Percentiles rank a stretch among this genome's conserved stretches.
Conservation (phyloP, 2,329 filamentous ascomycete genomes). For the Penicillium sp. region DNA sequence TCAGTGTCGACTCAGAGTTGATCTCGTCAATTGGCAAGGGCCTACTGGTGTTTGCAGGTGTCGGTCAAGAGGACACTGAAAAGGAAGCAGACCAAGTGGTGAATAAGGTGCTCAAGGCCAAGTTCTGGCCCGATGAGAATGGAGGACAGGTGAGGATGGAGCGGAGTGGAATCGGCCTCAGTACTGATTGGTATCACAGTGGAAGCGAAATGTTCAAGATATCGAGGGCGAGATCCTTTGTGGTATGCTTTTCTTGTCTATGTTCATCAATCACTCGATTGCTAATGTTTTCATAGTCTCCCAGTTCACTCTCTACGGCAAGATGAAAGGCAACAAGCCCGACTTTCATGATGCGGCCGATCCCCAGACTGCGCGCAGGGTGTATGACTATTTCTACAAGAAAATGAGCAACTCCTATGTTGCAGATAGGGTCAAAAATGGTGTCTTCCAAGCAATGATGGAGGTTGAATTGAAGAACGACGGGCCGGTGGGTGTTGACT, state of each 20-base stretch:
- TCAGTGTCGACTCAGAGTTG: constrained; percentile 85
- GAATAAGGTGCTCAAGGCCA: constrained; percentile 80
- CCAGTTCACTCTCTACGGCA: constrained; percentile 90
- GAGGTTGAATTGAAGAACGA: constrained; percentile 91
- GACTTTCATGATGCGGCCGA: constrained; percentile 87
- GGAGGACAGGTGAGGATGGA: constrained; percentile 56
- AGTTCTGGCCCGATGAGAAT: constrained; percentile 79
- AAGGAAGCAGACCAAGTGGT: constrained; percentile 83
- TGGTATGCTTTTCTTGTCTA: constrained; percentile 54
- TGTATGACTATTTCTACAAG: constrained; percentile 80
- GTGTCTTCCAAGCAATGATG: constrained; percentile 99
- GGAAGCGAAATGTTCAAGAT: constrained; percentile 85
- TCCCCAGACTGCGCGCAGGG: constrained; percentile 68
- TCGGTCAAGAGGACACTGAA: constrained; percentile 82
- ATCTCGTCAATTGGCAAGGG: constrained; percentile 89
- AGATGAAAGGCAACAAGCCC: constrained; percentile 90
- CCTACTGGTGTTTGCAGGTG: constrained; percentile 82
- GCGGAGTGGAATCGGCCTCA: not conserved
- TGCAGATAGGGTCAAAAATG: constrained; percentile 77
- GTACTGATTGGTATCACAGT: constrained; percentile 50
- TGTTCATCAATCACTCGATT: not conserved
- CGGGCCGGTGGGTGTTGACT: constrained; percentile 62
- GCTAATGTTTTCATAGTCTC: constrained; percentile 59
- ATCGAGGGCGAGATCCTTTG: constrained; percentile 91
- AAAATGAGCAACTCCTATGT: constrained; percentile 69